Conservation (phyloP, 2,329 filamentous ascomycete genomes). For the Fusarium sp. region DNA sequence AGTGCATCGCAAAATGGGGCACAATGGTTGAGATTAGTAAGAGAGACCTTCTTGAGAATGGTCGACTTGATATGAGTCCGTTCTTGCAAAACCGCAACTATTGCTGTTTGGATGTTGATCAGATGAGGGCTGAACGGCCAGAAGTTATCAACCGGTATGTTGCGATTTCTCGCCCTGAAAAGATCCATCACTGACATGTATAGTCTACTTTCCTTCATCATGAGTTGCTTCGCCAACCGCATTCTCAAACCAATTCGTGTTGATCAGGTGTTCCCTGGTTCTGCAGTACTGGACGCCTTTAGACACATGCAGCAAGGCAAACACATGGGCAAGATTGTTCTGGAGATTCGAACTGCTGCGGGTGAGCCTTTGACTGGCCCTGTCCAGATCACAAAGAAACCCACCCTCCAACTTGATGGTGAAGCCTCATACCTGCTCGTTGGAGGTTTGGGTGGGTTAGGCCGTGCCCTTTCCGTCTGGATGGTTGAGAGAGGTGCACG, state of each 20-base stretch:
- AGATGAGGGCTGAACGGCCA: background rate
- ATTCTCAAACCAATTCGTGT: background rate
- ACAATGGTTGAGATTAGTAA: background rate
- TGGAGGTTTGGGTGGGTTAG: background rate
- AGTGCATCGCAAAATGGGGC: background rate
- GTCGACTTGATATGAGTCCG: background rate
- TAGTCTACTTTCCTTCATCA: too few relatives aligned
- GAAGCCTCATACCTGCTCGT: background rate
- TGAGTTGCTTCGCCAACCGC: background rate
- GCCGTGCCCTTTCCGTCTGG: too few relatives aligned
- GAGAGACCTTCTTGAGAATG: background rate
- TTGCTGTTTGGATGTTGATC: background rate
- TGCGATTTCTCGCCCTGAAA: too few relatives aligned
- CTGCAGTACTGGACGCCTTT: background rate
- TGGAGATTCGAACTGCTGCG: background rate
- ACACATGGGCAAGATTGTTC: background rate
- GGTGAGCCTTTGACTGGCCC: background rate
- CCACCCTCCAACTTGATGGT: background rate
- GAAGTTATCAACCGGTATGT: too few relatives aligned
- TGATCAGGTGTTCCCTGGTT: background rate
- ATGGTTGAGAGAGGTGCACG: background rate
- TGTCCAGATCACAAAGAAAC: background rate
- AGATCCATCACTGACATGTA: too few relatives aligned
- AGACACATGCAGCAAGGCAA: background rate
- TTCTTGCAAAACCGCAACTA: background rate